Evolutionary conservation across 176 grass and related monocot genomes (phyloP).

Genomic region (Ensete ventricosum): DNA sequence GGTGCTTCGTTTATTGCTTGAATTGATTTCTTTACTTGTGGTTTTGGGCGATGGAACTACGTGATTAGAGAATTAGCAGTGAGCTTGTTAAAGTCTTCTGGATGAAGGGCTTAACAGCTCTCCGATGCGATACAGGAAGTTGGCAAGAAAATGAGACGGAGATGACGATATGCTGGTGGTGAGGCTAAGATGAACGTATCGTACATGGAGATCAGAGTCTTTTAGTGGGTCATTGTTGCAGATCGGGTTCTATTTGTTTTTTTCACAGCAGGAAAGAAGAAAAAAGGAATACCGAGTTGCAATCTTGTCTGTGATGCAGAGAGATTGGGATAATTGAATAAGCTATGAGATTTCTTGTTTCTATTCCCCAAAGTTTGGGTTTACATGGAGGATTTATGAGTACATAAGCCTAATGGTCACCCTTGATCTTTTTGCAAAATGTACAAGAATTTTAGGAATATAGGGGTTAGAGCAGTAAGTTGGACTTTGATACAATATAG

Average conservation of each 20-base stretch:
- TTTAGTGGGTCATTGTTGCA: background rate
- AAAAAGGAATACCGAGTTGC: background rate
- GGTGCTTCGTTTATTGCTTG: constrained; percentile 22
- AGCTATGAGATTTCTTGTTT: background rate
- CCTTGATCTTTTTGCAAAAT: background rate
- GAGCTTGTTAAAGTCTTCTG: background rate
- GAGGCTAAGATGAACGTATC: background rate
- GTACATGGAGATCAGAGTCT: constrained; percentile 1
- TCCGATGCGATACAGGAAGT: background rate
- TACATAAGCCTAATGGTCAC: background rate
- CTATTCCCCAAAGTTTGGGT: background rate
- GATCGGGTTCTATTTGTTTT: background rate
- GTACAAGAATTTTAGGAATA: background rate
- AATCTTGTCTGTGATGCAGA: background rate
- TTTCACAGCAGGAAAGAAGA: background rate
- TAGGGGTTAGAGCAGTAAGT: background rate
- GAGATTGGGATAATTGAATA: background rate
- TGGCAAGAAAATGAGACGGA: constrained; percentile 1
- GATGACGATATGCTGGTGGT: background rate
- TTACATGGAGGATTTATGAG: background rate
- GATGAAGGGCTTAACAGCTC: background rate
- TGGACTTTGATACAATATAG: background rate
- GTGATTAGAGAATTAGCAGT: background rate
- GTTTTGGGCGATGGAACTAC: background rate
- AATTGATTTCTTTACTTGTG: background rate